Conservation (phyloP, 2,329 filamentous ascomycete species). For the Aphanocladium album region DNA sequence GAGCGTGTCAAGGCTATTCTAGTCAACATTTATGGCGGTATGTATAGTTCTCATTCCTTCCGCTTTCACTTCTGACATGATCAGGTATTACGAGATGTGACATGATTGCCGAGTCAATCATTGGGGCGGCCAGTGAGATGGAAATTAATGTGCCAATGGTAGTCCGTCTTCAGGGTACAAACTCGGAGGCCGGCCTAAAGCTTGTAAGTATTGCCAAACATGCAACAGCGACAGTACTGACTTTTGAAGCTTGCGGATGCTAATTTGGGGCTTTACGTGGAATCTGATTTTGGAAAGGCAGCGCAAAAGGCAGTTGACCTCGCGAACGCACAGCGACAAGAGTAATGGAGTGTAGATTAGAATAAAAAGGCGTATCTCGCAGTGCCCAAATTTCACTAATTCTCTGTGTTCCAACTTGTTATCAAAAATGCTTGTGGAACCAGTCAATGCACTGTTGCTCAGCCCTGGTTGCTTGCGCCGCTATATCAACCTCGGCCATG, state of each 20-base stretch:
- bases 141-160: constrained; percentile 39
- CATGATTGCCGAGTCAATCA: constrained; percentile 47
- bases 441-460: constrained; percentile 31
- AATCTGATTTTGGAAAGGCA: constrained; percentile 24
- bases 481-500: constrained; percentile 19
- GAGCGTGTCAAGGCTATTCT: constrained; percentile 62
- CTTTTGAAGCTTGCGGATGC: constrained; percentile 22
- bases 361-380: background rate
- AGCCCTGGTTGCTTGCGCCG: constrained; percentile 24
- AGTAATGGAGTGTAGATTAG: background rate
- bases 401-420: background rate
- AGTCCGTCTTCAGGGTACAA: constrained; percentile 43
- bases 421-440: constrained; percentile 25
- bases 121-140: constrained; percentile 34
- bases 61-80: background rate
- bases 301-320: constrained; percentile 20
- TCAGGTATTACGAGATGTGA: constrained; percentile 44
- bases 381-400: background rate
- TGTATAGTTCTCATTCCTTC: background rate
- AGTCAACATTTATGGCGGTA: constrained; percentile 51
- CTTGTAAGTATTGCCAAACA: constrained; percentile 27
- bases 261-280: constrained; percentile 21
- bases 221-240: background rate
- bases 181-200: constrained; percentile 35
- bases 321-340: constrained; percentile 11